These are phyloP conservation scores for Lactarius akahatsu DNA, from an alignment of 768 basidiomycete species.

Conservation along the genomic window DNA sequence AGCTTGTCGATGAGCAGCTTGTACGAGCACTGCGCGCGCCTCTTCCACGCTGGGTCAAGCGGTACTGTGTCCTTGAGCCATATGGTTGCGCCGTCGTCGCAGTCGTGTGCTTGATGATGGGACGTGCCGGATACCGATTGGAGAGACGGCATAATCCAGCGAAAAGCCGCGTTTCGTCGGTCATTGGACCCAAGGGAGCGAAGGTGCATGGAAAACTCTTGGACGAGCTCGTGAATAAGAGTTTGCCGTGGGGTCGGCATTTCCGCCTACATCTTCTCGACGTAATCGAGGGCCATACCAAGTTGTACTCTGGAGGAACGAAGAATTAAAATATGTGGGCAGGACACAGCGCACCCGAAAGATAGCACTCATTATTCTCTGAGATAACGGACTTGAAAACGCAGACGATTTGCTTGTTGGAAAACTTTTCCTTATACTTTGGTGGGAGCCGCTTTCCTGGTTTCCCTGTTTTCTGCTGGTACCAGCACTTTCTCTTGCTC, in stretches of 20 bases:
- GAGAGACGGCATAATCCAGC: conserved; percentile 54
- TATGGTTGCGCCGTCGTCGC: conserved; percentile 44
- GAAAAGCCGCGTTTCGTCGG: conserved; percentile 54
- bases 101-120: conserved; percentile 32
- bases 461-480: conserved; percentile 31
- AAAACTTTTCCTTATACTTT: conserved; percentile 39
- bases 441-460: conserved; percentile 36
- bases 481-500: conserved; percentile 38
- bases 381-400: conserved; percentile 44
- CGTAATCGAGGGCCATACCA: too few relatives aligned
- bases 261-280: too few relatives aligned
- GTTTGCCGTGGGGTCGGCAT: too few relatives aligned
- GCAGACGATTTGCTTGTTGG: conserved; percentile 49
- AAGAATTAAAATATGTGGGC: too few relatives aligned
- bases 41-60: conserved; percentile 9
- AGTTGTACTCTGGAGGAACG: conserved; percentile 32
- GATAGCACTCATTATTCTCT: conserved; percentile 34
- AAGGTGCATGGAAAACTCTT: too few relatives aligned
- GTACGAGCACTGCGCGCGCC: conserved; percentile 18
- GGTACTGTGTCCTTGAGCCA: conserved; percentile 41
- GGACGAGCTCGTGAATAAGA: too few relatives aligned
- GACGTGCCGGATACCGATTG: conserved; percentile 48
- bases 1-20: conserved; percentile 21
- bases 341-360: conserved; percentile 33
- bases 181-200: conserved; percentile 12